A percentile compares a stretch with the other conserved stretches of the same genome.
Conservation (phyloP, 164 flowering plant genomes). For the Stephania cephalantha region DNA sequence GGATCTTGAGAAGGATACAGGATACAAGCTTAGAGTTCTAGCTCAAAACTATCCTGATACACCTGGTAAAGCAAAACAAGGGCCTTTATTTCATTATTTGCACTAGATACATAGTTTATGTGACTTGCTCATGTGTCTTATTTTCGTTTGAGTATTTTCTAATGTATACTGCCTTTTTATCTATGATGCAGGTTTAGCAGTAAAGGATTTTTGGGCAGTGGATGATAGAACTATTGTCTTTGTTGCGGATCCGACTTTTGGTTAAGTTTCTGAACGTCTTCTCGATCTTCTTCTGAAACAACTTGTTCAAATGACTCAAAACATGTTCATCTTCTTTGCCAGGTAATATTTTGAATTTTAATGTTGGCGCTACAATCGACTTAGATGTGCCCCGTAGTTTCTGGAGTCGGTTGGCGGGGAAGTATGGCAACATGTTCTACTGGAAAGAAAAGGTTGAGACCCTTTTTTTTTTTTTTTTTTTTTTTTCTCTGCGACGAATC, state of each 20-base stretch:
- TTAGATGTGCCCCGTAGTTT: conserved; percentile 89
- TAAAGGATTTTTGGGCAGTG: conserved; percentile 86
- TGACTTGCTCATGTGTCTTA: background rate
- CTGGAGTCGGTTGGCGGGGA: conserved; percentile 93
- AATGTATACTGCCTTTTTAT: too few species aligned
- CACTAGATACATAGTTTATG: background rate
- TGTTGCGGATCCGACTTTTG: conserved; percentile 95
- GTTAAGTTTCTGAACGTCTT: conserved; percentile 28
- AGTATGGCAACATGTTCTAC: conserved; percentile 89
- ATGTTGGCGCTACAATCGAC: conserved; percentile 84
- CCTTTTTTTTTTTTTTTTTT: background rate
- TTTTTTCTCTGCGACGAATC: background rate
- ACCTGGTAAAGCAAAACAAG: conserved; percentile 49
- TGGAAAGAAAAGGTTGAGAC: conserved; percentile 88
- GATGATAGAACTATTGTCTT: conserved; percentile 94
- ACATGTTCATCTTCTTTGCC: conserved; percentile 9
- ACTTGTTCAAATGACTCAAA: conserved; percentile 4
- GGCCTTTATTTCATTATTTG: background rate
- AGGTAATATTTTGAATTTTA: conserved; percentile 92
- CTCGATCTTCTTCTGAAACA: background rate
- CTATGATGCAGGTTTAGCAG: conserved; percentile 67
- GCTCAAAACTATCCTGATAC: conserved; percentile 99
- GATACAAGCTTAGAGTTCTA: conserved; percentile 80
- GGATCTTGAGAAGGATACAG: conserved; percentile 76
- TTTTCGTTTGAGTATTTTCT: background rate